Conservation (phyloP, 2,329 filamentous ascomycete genomes). For the Apiospora hydei region DNA sequence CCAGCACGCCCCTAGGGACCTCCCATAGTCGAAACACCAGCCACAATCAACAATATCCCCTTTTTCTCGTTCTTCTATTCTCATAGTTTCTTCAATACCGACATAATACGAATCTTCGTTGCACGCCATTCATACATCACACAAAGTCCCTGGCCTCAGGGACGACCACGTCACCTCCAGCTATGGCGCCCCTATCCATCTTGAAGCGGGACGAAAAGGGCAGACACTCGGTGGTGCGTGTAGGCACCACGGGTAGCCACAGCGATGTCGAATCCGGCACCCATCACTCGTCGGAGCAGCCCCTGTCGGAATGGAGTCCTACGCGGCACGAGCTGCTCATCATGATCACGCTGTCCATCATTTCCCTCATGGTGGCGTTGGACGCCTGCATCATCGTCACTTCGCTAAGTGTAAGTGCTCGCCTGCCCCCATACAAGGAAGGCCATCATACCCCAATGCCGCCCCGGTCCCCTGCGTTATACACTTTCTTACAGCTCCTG, state of each 20-base stretch:
- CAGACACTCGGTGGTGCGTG: neutral
- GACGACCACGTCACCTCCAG: neutral
- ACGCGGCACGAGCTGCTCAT: conserved; percentile 33
- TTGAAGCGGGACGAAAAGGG: neutral
- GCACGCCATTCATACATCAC: neutral
- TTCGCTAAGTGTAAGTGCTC: conserved; percentile 30
- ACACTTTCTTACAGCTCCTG: no score
- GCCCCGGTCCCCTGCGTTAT: no score
- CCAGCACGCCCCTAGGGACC: neutral
- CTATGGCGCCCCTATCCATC: neutral
- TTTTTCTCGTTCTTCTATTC: no score
- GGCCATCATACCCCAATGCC: neutral
- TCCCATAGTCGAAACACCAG: neutral
- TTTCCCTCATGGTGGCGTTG: conserved; percentile 35
- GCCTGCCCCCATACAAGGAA: neutral
- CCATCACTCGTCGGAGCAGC: neutral
- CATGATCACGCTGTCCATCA: conserved; percentile 32
- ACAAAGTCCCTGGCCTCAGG: neutral
- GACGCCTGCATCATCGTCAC: conserved; percentile 34
- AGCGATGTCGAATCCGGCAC: conserved; percentile 15
- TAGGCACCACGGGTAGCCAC: neutral
- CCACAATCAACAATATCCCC: neutral
- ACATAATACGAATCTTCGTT: neutral
- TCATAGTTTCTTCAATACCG: no score
- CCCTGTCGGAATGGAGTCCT: conserved; percentile 29